Conservation (phyloP, 345 rosid genomes). For the Dipteronia dyeriana region DNA sequence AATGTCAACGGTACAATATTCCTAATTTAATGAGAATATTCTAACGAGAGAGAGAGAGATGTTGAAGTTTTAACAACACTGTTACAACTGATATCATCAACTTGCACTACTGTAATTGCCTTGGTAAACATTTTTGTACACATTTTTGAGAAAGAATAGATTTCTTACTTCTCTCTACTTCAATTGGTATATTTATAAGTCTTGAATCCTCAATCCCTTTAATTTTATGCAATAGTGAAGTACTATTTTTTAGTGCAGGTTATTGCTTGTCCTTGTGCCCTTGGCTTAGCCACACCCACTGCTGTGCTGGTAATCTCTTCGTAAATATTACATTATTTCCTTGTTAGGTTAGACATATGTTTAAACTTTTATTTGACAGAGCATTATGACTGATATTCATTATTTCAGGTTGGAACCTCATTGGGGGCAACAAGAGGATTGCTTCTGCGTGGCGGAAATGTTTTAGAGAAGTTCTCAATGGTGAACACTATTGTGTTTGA, state of each 20-base stretch:
- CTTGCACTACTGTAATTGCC: too few species aligned
- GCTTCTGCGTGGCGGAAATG: conserved; percentile 90
- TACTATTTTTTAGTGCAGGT: conserved; percentile 53
- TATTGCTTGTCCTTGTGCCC: conserved; percentile 99
- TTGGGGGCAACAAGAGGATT: conserved; percentile 92
- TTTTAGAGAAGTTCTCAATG: conserved; percentile 85
- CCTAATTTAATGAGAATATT: too few species aligned
- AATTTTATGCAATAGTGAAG: conserved; percentile 16
- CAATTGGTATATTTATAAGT: background rate
- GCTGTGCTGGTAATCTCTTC: conserved; percentile 79
- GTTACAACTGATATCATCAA: too few species aligned
- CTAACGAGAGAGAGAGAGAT: too few species aligned
- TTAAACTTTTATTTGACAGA: conserved; percentile 12
- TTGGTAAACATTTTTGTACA: too few species aligned
- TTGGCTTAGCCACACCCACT: conserved; percentile 97
- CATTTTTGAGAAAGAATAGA: too few species aligned
- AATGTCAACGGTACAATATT: too few species aligned
- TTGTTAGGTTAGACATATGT: conserved; percentile 19
- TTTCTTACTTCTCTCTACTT: background rate
- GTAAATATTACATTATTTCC: conserved; percentile 13
- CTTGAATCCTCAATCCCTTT: background rate
- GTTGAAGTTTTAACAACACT: too few species aligned
- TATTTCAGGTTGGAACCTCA: conserved; percentile 82
- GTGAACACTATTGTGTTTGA: conserved; percentile 84
- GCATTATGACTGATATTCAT: background rate